phyloP scores from a whole-genome alignment of 2,329 filamentous ascomycete species.

The Neurospora sp. region DNA sequence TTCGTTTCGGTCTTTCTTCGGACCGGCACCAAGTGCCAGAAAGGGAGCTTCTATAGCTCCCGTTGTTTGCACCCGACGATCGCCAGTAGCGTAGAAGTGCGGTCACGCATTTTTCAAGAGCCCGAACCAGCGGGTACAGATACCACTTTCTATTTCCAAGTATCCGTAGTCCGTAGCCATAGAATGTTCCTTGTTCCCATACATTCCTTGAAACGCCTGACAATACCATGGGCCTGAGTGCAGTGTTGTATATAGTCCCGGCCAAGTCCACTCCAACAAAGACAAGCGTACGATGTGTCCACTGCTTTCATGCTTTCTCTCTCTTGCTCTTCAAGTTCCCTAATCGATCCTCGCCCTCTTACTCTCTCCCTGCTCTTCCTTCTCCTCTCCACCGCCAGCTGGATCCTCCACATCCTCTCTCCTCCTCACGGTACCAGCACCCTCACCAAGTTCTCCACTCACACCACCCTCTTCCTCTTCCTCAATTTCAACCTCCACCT shows the following conservation, averaged over 20 bases:
- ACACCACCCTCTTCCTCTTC: constrained; percentile 38
- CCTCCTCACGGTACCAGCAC: constrained; percentile 14
- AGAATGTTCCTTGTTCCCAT: neutral
- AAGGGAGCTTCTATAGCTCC: neutral
- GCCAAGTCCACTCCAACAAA: no score
- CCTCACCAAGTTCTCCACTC: constrained; percentile 23
- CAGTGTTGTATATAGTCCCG: no score
- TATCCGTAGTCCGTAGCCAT: neutral
- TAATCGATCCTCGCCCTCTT: constrained; percentile 14
- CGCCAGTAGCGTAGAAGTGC: neutral
- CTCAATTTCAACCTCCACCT: constrained; percentile 26
- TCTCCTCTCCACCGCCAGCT: constrained; percentile 2
- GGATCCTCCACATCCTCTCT: constrained; percentile 9
- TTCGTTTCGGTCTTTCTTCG: neutral
- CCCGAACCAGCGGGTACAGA: neutral
- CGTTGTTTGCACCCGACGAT: neutral
- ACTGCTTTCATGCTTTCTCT: neutral
- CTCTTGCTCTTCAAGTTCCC: neutral
- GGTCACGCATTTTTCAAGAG: neutral
- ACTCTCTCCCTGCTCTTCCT: constrained; percentile 6
- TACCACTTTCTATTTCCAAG: neutral
- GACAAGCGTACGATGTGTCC: no score
- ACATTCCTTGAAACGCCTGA: neutral
- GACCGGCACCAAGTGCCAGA: neutral
- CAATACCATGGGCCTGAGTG: no score